Conservation (phyloP, 2,329 filamentous ascomycete species). For the Apiospora saccharicola region DNA sequence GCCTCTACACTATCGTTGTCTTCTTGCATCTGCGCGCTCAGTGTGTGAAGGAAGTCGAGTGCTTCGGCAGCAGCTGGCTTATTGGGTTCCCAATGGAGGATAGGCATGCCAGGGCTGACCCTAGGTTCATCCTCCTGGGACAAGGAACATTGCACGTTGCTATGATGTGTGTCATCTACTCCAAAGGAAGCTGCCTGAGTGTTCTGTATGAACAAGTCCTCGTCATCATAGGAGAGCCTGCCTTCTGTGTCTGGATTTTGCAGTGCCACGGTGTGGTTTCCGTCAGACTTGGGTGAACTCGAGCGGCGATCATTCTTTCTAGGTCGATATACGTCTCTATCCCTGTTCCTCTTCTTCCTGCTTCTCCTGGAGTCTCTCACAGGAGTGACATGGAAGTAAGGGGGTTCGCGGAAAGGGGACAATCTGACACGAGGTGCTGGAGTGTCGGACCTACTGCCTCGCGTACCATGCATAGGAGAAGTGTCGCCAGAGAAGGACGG, state of each 20-base stretch:
- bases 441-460: not conserved
- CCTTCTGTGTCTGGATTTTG: constrained; percentile 20
- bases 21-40: constrained; percentile 22
- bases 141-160: not conserved
- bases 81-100: not conserved
- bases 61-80: constrained; percentile 22
- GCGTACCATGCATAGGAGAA: not conserved
- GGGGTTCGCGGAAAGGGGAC: not conserved
- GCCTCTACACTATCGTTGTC: not conserved
- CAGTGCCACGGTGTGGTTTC: not conserved
- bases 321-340: not conserved
- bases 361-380: not conserved
- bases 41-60: constrained; percentile 22
- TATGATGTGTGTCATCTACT: not conserved
- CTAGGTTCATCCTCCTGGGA: not conserved
- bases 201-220: constrained; percentile 21
- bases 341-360: not conserved
- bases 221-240: constrained; percentile 27
- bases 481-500: not conserved
- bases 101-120: not conserved
- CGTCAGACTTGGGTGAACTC: not conserved
- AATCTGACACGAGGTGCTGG: not conserved
- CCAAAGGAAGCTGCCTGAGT: not conserved
- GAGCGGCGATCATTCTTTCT: not conserved
- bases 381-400: not conserved